phyloP scores from a whole-genome alignment of 2,329 filamentous ascomycete genomes.

The Alternaria ethzedia region DNA sequence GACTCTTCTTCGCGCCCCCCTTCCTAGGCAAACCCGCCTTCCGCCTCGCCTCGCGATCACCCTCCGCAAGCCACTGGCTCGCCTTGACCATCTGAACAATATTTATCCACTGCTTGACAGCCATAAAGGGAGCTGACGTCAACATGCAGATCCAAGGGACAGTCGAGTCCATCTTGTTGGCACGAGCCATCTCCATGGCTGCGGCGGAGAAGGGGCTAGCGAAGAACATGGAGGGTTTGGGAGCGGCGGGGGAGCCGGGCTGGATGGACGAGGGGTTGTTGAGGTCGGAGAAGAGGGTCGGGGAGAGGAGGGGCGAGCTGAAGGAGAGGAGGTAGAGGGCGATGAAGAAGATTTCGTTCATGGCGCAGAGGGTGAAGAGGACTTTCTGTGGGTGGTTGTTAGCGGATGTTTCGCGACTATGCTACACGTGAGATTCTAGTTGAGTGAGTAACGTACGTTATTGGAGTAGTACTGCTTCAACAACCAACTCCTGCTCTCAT shows the following conservation, averaged over 20 bases:
- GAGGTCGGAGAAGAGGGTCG: constrained; percentile 73
- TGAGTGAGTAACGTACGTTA: constrained; percentile 70
- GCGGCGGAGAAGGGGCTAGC: constrained; percentile 89
- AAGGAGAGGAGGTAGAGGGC: constrained; percentile 97
- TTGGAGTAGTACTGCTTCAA: constrained; percentile 97
- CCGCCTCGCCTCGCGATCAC: constrained; percentile 73
- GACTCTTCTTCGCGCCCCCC: constrained; percentile 28
- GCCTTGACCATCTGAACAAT: constrained; percentile 93
- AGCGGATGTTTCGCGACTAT: constrained; percentile 5
- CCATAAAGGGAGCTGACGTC: constrained; percentile 85
- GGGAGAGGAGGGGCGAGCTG: constrained; percentile 86
- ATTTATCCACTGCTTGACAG: constrained; percentile 91
- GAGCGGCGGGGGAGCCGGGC: constrained; percentile 72
- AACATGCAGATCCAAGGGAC: constrained; percentile 81
- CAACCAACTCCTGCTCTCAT: constrained; percentile 84
- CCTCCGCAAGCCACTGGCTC: constrained; percentile 88
- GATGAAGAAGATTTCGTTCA: constrained; percentile 98
- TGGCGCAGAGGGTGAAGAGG: constrained; percentile 84
- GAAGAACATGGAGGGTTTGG: constrained; percentile 75
- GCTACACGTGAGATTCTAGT: neutral
- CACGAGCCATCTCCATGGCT: constrained; percentile 85
- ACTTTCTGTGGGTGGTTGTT: constrained; percentile 67
- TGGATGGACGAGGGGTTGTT: constrained; percentile 61
- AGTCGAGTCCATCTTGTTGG: constrained; percentile 75
- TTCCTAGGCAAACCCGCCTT: constrained; percentile 49